phyloP scores from a whole-genome alignment of 140 eudicot genomes.

The Oenanthe javanica region DNA sequence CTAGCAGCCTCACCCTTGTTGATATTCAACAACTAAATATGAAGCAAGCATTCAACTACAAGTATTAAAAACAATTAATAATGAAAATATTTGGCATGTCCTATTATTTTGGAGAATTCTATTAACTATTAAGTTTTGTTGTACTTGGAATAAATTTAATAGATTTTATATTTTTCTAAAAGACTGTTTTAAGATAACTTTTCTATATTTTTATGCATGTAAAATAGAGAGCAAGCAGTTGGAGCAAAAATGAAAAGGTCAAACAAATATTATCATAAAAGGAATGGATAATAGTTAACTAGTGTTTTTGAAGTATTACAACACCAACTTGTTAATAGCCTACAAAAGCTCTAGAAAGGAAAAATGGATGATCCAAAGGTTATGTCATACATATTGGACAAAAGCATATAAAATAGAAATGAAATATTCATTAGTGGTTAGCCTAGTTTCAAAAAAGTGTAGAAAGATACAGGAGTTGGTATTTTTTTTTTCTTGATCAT shows the following conservation, averaged over 20 bases:
- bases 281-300: neutral
- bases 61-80: neutral
- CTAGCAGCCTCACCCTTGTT: neutral
- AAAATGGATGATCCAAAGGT: constrained; percentile 4
- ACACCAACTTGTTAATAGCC: constrained; percentile 1
- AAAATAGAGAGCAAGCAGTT: neutral
- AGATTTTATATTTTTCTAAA: no score
- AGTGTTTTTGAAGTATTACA: neutral
- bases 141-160: no score
- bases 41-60: neutral
- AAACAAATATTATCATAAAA: neutral
- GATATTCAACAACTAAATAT: neutral
- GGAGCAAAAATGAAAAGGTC: neutral
- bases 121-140: neutral
- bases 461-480: neutral
- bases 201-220: neutral
- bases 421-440: neutral
- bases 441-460: neutral
- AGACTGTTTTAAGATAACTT: neutral
- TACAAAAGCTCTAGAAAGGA: neutral
- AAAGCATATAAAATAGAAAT: neutral
- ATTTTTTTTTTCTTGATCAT: neutral
- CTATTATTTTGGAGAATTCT: neutral
- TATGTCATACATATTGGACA: neutral
- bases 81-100: neutral